phyloP scores from a whole-genome alignment of 2,329 filamentous ascomycete species.

The Aureobasidium pullulans region DNA sequence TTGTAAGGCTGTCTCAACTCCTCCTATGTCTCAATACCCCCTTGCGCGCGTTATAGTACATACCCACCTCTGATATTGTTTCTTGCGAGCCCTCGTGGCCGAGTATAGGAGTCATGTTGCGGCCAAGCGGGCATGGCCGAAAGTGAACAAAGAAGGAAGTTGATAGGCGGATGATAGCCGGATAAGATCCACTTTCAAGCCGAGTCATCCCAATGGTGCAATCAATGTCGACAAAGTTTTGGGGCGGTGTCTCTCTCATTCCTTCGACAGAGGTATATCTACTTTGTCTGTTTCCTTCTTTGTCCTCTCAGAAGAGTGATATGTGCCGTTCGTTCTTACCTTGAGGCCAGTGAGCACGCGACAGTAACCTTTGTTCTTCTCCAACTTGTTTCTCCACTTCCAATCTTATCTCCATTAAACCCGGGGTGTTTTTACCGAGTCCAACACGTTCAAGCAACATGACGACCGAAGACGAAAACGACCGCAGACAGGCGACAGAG shows the following conservation, averaged over 20 bases:
- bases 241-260: neutral
- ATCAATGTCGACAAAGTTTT: neutral
- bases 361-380: neutral
- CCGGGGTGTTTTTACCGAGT: neutral
- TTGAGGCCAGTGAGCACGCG: neutral
- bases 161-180: conserved; percentile 9
- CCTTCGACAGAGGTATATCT: neutral
- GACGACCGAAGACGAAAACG: neutral
- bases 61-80: neutral
- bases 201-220: neutral
- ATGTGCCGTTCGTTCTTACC: neutral
- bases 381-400: neutral
- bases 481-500: conserved; percentile 16
- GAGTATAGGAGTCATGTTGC: neutral
- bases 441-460: neutral
- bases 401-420: neutral
- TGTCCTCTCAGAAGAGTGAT: neutral
- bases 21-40: no score
- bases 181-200: neutral
- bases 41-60: no score
- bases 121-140: conserved; percentile 4
- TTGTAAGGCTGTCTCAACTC: no score
- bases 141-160: neutral
- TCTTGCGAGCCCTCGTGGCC: neutral
- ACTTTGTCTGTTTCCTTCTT: neutral